Evolutionary conservation across 371 early-diverging fungal species (phyloP).

Genomic region (Cokeromyces recurvatus): DNA sequence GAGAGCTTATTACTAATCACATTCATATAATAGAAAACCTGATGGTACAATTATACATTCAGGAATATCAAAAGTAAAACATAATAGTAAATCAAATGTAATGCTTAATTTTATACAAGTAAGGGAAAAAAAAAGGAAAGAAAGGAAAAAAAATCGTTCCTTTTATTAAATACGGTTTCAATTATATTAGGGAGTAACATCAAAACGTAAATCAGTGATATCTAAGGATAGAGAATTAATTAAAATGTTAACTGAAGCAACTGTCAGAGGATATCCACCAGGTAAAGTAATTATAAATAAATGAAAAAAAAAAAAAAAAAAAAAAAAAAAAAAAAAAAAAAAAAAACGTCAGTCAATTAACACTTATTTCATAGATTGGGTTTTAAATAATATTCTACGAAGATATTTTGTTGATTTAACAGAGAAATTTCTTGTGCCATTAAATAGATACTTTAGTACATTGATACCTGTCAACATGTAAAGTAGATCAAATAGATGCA

Average conservation of each 20-base stretch:
- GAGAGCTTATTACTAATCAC: too few relatives aligned
- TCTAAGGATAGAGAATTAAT: constrained; percentile 71
- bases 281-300: constrained; percentile 30
- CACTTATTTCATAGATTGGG: constrained; percentile 50
- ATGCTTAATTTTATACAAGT: too few relatives aligned
- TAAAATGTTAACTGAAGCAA: constrained; percentile 65
- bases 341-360: too few relatives aligned
- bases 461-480: constrained; percentile 66
- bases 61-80: constrained; percentile 20
- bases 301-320: neutral
- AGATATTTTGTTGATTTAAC: constrained; percentile 92
- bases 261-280: constrained; percentile 61
- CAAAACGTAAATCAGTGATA: constrained; percentile 80
- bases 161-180: too few relatives aligned
- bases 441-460: constrained; percentile 89
- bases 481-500: too few relatives aligned
- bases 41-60: constrained; percentile 33
- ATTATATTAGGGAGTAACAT: constrained; percentile 52
- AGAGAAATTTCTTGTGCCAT: constrained; percentile 90
- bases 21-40: constrained; percentile 47
- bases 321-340: neutral
- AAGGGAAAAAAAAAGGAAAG: too few relatives aligned
- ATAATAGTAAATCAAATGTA: constrained; percentile 10
- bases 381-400: constrained; percentile 85
- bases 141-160: too few relatives aligned